A percentile compares a stretch with the other conserved stretches of the same genome.
These are phyloP conservation scores for Viola odorata DNA, from an alignment of 345 rosid genomes.

Conservation along the genomic window DNA sequence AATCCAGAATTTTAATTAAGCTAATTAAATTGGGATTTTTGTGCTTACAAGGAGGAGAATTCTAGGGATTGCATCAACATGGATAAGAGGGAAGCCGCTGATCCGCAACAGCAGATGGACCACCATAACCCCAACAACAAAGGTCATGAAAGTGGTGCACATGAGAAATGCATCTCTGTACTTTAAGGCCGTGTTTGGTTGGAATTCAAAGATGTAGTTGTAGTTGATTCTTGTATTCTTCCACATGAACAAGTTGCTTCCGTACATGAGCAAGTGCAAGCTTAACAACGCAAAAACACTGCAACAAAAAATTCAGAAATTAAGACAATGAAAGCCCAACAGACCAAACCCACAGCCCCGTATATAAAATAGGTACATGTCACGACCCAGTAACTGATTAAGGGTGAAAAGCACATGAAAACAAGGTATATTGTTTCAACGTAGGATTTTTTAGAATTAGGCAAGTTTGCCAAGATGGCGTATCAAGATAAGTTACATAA, in stretches of 20 bases:
- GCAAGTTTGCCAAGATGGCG: constrained; percentile 63
- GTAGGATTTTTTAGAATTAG: constrained; percentile 41
- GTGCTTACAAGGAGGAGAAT: constrained; percentile 63
- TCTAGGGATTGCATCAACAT: constrained; percentile 83
- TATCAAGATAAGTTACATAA: too few relatives aligned
- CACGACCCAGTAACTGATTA: too few relatives aligned
- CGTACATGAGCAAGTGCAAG: constrained; percentile 89
- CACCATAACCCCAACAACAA: constrained; percentile 81
- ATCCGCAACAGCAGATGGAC: constrained; percentile 71
- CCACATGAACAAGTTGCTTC: constrained; percentile 90
- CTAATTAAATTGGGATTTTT: too few relatives aligned
- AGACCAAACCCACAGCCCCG: too few relatives aligned
- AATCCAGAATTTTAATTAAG: too few relatives aligned
- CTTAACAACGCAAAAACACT: constrained; percentile 82
- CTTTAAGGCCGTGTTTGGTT: constrained; percentile 67
- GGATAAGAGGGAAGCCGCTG: constrained; percentile 39
- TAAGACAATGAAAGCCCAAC: too few relatives aligned
- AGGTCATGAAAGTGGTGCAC: constrained; percentile 85
- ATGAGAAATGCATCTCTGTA: constrained; percentile 82
- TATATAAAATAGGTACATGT: too few relatives aligned
- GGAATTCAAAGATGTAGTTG: constrained; percentile 78
- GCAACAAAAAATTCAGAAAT: too few relatives aligned
- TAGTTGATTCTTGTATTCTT: constrained; percentile 70
- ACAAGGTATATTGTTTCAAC: constrained; percentile 86
- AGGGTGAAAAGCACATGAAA: constrained; percentile 89